These are phyloP conservation scores for Fraxinus floribunda DNA, from an alignment of 305 asterid species.

Conservation along the genomic window DNA sequence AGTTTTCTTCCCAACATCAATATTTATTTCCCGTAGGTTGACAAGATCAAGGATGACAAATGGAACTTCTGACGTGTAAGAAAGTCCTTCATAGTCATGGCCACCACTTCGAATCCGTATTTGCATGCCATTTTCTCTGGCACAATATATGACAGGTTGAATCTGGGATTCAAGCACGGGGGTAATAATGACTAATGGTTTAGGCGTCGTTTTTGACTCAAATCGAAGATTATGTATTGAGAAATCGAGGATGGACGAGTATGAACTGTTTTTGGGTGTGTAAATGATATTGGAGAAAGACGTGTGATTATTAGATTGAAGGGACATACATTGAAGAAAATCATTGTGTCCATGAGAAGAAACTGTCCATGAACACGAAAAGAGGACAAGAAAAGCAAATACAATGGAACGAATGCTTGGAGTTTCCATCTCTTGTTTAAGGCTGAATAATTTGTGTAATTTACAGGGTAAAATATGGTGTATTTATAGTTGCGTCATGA, in stretches of 20 bases:
- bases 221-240: neutral
- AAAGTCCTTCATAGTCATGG: neutral
- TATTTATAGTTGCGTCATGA: neutral
- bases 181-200: neutral
- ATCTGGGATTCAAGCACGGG: neutral
- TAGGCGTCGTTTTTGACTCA: neutral
- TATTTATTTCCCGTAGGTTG: neutral
- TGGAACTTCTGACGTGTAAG: neutral
- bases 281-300: neutral
- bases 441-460: neutral
- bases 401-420: neutral
- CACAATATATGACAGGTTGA: neutral
- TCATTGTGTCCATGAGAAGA: neutral
- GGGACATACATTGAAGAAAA: neutral
- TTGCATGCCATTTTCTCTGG: neutral
- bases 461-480: neutral
- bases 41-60: neutral
- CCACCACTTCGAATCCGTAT: neutral
- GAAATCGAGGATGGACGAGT: neutral
- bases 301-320: neutral
- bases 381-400: neutral
- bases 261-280: neutral
- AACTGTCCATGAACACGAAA: neutral
- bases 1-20: neutral
- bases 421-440: neutral